Percentiles rank a stretch among this genome's conserved stretches.
phyloP scores from a whole-genome alignment of 164 flowering plant genomes.

The Litsea cubeba region DNA sequence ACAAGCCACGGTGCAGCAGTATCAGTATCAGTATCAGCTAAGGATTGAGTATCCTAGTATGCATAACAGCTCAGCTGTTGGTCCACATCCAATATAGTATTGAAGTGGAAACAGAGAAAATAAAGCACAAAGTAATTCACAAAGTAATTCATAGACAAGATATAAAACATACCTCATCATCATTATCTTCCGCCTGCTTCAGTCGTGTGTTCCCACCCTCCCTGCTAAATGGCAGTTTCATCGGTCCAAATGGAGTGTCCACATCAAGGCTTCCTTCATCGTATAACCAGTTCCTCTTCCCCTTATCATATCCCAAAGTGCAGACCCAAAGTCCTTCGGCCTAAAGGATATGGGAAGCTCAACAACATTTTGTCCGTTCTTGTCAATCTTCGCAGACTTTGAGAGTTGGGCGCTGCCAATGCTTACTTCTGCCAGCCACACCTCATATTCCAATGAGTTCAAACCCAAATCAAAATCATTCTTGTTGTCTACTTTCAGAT shows the following conservation, averaged over 20 bases:
- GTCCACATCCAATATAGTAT: no score
- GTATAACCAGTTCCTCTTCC: slow-evolving; percentile 27
- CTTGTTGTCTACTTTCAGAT: slow-evolving; percentile 27
- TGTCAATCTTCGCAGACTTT: slow-evolving; percentile 19
- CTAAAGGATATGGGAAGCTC: slow-evolving; percentile 23
- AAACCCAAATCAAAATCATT: slow-evolving; percentile 31
- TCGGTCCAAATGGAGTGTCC: slow-evolving; percentile 23
- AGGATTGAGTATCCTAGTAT: no score
- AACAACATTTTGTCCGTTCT: slow-evolving; percentile 17
- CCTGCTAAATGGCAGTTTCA: slow-evolving; percentile 20
- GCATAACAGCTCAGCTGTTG: no score
- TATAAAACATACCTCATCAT: slow-evolving; percentile 6
- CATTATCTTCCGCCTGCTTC: slow-evolving; percentile 21
- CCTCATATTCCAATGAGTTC: slow-evolving; percentile 25
- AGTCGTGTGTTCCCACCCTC: slow-evolving; percentile 21
- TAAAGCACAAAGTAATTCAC: no score
- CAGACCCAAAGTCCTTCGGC: slow-evolving; percentile 33
- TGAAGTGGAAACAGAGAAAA: no score
- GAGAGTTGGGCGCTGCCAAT: slow-evolving; percentile 20
- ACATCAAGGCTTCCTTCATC: slow-evolving; percentile 20
- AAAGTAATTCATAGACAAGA: neutral
- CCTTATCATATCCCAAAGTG: slow-evolving; percentile 30
- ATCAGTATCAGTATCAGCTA: no score
- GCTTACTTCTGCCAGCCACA: slow-evolving; percentile 19
- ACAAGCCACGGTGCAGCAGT: no score